Base-by-base conservation (phyloP, 495 filamentous ascomycete genomes). In the Apiosordaria backusii region DNA sequence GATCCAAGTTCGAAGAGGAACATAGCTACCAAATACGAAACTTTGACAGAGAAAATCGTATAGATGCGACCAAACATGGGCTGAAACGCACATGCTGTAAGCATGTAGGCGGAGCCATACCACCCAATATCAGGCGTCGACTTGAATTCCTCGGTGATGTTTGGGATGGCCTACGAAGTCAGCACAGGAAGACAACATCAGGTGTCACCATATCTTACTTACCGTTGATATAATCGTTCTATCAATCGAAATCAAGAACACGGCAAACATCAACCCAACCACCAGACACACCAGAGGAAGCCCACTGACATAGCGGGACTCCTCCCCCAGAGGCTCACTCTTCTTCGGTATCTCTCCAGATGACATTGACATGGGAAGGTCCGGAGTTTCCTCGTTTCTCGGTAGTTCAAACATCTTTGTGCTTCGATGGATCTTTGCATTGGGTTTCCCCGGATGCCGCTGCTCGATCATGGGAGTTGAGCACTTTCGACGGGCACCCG, bases 81-180 rank as follows among this genome's bases (percentile, higher is more conserved):
- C 61, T 84, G 80, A 55, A 71, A 70, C 63, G 67, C 76, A 57
- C 72, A 74, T 4, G 74, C 76, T 26, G 79, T 73, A 79, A 88
- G 70, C 40, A 85, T 68, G 65, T 88, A 87, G 6, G 80, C 79
- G 50, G 79, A 80, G 6, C 81, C 84, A 66, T 88, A 87, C 86
- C 85, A 87, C 52, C 82, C 80, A 19, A 86, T 79, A 67, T 86
- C 82, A 0, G 68, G 68, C 7, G 80, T 74, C 1, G 80, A 81
- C 27, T 78, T 61, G 65, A 84, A 83, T n/a, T 80, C 77, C 52
- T 76, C 71, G 0, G 83, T 83, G 61, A 86, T 73, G 23, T 67
- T 70, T 0, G 72, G 72, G 22, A 69, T 70, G 16, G 73, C 73
- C 72, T 74, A 45, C 13, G 29, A 5, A 35, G 59, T 71, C 63